Percentiles rank a stretch among this genome's conserved stretches.
phyloP scores from a whole-genome alignment of 352 stramenopile species.

The Pythium graminicola region DNA sequence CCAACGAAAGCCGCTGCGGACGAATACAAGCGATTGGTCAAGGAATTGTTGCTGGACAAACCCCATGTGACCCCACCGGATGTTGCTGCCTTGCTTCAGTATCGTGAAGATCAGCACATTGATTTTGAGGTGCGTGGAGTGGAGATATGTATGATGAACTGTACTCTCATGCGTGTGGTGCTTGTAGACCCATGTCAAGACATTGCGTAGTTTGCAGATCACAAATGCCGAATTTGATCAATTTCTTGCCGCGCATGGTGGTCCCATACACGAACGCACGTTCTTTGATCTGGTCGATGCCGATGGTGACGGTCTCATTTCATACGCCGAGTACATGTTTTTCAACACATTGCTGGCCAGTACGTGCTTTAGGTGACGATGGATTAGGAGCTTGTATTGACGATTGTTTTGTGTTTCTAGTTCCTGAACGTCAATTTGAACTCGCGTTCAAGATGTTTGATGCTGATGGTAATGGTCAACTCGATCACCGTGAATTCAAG shows the following conservation, averaged over 20 bases:
- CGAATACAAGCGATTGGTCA: slow-evolving; percentile 46
- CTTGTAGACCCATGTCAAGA: slow-evolving; percentile 68
- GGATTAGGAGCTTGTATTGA: neutral
- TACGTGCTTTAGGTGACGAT: slow-evolving; percentile 27
- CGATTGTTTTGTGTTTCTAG: slow-evolving; percentile 23
- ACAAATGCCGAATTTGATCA: slow-evolving; percentile 80
- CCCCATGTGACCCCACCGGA: slow-evolving; percentile 37
- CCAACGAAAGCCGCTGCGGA: slow-evolving; percentile 37
- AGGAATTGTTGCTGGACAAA: slow-evolving; percentile 52
- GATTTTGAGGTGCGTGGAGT: slow-evolving; percentile 69
- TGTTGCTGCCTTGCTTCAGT: slow-evolving; percentile 46
- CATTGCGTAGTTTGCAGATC: slow-evolving; percentile 62
- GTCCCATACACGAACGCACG: slow-evolving; percentile 47
- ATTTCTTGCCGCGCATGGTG: slow-evolving; percentile 66
- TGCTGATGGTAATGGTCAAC: slow-evolving; percentile 62
- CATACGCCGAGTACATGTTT: slow-evolving; percentile 87
- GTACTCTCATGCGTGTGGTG: no score
- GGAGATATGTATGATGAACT: no score
- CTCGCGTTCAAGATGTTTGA: slow-evolving; percentile 90
- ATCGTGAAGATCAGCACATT: slow-evolving; percentile 51
- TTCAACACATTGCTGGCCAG: slow-evolving; percentile 82
- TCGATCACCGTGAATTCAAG: slow-evolving; percentile 84
- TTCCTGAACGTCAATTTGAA: slow-evolving; percentile 81
- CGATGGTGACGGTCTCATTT: slow-evolving; percentile 83
- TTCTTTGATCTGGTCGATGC: slow-evolving; percentile 85